Evolutionary conservation across 371 early-diverging fungal genomes (phyloP).

Genomic region (Rhizopus delemar): DNA sequence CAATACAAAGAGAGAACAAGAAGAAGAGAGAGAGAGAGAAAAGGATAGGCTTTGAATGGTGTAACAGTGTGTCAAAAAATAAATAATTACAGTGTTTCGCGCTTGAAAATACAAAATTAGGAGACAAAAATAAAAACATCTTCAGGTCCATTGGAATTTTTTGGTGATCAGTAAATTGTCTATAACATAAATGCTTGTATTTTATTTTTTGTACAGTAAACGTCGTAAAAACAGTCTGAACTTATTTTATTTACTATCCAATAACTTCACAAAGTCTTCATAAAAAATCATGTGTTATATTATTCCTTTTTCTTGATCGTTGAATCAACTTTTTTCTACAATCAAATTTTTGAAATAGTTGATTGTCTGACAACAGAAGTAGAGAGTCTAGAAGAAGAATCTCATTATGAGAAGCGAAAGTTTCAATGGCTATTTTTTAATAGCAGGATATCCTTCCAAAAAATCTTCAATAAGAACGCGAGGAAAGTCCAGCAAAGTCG

Average conservation of each 20-base stretch:
- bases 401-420: slow-evolving; percentile 14
- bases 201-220: no score
- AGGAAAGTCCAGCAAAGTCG: slow-evolving; percentile 4
- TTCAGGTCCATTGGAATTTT: no score
- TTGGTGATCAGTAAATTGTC: no score
- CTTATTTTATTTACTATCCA: no score
- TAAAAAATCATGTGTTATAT: slow-evolving; percentile 9
- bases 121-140: no score
- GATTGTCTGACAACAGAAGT: slow-evolving; percentile 12
- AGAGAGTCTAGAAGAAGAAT: slow-evolving; percentile 14
- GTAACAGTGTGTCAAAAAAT: no score
- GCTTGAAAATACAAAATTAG: no score
- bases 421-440: slow-evolving; percentile 18
- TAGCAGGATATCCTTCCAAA: slow-evolving; percentile 17
- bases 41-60: background rate
- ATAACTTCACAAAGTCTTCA: background rate
- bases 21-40: background rate
- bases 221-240: no score
- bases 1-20: background rate
- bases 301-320: slow-evolving; percentile 10
- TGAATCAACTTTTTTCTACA: slow-evolving; percentile 11
- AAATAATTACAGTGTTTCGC: no score
- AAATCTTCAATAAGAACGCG: slow-evolving; percentile 20
- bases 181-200: no score
- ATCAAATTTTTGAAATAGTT: slow-evolving; percentile 13